phyloP scores from a whole-genome alignment of 805 yeast species.

The Barnettozyma salicaria region DNA sequence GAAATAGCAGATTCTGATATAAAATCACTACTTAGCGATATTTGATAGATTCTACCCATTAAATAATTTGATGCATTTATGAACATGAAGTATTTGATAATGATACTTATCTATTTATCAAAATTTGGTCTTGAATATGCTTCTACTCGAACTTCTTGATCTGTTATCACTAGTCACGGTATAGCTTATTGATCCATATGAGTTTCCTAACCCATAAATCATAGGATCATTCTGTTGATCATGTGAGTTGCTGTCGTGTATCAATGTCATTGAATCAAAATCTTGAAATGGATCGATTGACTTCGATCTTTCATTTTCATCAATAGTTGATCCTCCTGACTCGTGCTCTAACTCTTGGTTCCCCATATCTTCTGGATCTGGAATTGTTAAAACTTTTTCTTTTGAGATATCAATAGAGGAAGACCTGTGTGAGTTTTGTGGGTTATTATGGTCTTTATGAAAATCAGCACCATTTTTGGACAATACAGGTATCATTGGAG shows the following conservation, averaged over 20 bases:
- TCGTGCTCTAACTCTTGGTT: slow-evolving; percentile 18
- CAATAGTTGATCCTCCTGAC: neutral
- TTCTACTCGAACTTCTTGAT: slow-evolving; percentile 34
- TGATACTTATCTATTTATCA: no score
- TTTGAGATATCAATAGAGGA: slow-evolving; percentile 27
- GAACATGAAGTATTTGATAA: no score
- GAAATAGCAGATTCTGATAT: slow-evolving; percentile 1
- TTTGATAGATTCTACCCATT: slow-evolving; percentile 1
- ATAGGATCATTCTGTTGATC: slow-evolving; percentile 36
- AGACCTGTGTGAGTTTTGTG: slow-evolving; percentile 16
- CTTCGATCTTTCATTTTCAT: slow-evolving; percentile 11
- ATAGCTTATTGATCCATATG: slow-evolving; percentile 37
- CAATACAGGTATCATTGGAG: slow-evolving; percentile 91
- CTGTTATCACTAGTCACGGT: slow-evolving; percentile 32
- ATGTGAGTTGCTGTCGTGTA: slow-evolving; percentile 51
- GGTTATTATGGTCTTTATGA: slow-evolving; percentile 25
- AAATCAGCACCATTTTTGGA: slow-evolving; percentile 49
- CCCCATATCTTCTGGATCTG: slow-evolving; percentile 8
- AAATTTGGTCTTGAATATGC: slow-evolving; percentile 26
- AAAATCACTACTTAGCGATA: neutral
- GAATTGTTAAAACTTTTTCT: slow-evolving; percentile 19
- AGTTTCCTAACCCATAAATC: slow-evolving; percentile 40
- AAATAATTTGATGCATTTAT: neutral
- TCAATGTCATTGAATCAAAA: slow-evolving; percentile 81
- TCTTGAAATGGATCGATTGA: slow-evolving; percentile 69